These are phyloP conservation scores for Lentinula guzmanii DNA, from an alignment of 768 basidiomycete genomes.

Conservation along the genomic window DNA sequence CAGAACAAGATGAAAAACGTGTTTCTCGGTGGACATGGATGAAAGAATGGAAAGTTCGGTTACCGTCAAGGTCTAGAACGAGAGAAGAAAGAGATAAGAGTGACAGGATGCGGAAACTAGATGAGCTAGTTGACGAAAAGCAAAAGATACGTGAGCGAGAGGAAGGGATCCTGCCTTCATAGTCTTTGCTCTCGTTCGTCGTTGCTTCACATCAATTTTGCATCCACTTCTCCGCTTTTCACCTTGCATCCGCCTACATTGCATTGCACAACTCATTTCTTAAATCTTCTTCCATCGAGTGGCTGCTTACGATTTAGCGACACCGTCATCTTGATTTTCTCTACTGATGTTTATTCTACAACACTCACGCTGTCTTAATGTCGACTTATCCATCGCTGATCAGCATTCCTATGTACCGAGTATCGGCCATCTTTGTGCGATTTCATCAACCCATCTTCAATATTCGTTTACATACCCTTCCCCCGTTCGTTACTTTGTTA, in stretches of 20 bases:
- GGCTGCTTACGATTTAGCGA: not conserved
- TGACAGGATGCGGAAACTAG: conserved; percentile 3
- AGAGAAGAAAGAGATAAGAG: not conserved
- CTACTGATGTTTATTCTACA: not conserved
- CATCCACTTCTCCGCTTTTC: not conserved
- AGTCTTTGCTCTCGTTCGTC: not conserved
- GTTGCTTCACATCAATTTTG: not conserved
- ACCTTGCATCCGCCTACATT: not conserved
- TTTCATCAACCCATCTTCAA: not conserved
- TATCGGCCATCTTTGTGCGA: not conserved
- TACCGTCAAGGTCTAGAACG: conserved; percentile 5
- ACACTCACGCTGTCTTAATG: conserved; percentile 6
- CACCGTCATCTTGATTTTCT: not conserved
- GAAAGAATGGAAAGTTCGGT: conserved; percentile 5
- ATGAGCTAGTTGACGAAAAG: conserved; percentile 4
- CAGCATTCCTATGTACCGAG: not conserved
- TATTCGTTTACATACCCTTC: not conserved
- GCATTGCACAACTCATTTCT: not conserved
- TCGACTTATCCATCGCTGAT: not conserved
- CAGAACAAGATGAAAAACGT: conserved; percentile 1
- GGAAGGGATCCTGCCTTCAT: conserved; percentile 5
- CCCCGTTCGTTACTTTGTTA: not conserved
- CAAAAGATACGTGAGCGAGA: not conserved
- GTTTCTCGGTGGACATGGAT: conserved; percentile 5
- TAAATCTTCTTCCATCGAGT: not conserved